Evolutionary conservation across 2,329 filamentous ascomycete genomes (phyloP).

Genomic region (Fusarium odoratissimum): DNA sequence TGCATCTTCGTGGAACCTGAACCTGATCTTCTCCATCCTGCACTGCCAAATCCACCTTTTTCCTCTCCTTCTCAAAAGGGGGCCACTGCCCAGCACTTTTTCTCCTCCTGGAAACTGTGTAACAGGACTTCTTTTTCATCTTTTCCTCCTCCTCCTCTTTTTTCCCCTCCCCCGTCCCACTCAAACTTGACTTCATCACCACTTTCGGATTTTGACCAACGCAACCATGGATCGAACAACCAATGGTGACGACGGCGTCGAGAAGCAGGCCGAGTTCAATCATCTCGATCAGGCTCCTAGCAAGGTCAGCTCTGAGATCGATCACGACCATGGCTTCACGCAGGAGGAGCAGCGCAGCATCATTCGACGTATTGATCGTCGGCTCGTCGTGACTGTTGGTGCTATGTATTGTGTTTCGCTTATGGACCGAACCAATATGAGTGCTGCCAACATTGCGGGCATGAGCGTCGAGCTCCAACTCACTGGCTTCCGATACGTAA

Average conservation of each 20-base stretch:
- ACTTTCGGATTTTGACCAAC: neutral
- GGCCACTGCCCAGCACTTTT: conserved; percentile 20
- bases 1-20: conserved; percentile 21
- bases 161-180: neutral
- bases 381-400: conserved; percentile 71
- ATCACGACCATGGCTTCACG: conserved; percentile 61
- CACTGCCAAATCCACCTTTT: neutral
- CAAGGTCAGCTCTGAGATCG: conserved; percentile 42
- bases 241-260: conserved; percentile 29
- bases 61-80: conserved; percentile 9
- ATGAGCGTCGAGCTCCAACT: conserved; percentile 62
- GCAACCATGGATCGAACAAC: conserved; percentile 42
- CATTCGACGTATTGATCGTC: conserved; percentile 75
- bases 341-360: conserved; percentile 74
- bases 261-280: conserved; percentile 45
- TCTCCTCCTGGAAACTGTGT: conserved; percentile 22
- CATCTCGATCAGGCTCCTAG: conserved; percentile 40
- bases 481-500: conserved; percentile 59
- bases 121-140: conserved; percentile 15
- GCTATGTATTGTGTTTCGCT: conserved; percentile 79
- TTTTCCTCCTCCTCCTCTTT: neutral
- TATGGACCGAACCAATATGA: conserved; percentile 84
- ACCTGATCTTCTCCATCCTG: neutral
- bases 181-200: neutral
- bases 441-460: conserved; percentile 77